Conservation (phyloP, 2,329 filamentous ascomycete genomes). For the Fusarium keratoplasticum region DNA sequence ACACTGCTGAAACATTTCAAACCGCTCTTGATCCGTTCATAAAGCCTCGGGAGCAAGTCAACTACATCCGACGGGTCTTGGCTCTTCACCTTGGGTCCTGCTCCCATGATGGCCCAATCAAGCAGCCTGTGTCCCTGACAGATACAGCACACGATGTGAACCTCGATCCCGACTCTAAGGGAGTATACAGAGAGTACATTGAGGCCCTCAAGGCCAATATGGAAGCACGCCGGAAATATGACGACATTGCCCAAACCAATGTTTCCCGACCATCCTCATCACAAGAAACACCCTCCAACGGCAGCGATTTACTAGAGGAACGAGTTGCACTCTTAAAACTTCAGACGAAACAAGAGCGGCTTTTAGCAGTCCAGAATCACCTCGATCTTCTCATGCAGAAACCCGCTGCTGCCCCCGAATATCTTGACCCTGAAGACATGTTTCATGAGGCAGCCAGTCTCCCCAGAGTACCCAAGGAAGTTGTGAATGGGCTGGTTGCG, state of each 20-base stretch:
- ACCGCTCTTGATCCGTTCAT: slow-evolving; percentile 63
- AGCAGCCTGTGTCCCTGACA: slow-evolving; percentile 62
- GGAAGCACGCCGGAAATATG: slow-evolving; percentile 62
- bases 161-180: slow-evolving; percentile 54
- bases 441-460: slow-evolving; percentile 58
- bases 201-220: slow-evolving; percentile 65
- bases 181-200: slow-evolving; percentile 66
- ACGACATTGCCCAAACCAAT: slow-evolving; percentile 48
- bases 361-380: slow-evolving; percentile 63
- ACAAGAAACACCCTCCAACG: slow-evolving; percentile 24
- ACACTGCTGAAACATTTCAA: slow-evolving; percentile 53
- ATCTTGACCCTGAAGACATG: slow-evolving; percentile 62
- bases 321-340: slow-evolving; percentile 65
- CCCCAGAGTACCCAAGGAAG: slow-evolving; percentile 63
- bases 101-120: slow-evolving; percentile 56
- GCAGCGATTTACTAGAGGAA: slow-evolving; percentile 55
- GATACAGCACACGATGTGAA: slow-evolving; percentile 52
- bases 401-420: slow-evolving; percentile 62
- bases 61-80: slow-evolving; percentile 66
- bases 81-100: slow-evolving; percentile 64
- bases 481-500: slow-evolving; percentile 62
- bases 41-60: slow-evolving; percentile 67
- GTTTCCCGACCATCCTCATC: slow-evolving; percentile 32
- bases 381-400: slow-evolving; percentile 63
- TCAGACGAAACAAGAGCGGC: slow-evolving; percentile 62